Conservation (phyloP, 257 asterid species). For the Scutellaria galericulata region DNA sequence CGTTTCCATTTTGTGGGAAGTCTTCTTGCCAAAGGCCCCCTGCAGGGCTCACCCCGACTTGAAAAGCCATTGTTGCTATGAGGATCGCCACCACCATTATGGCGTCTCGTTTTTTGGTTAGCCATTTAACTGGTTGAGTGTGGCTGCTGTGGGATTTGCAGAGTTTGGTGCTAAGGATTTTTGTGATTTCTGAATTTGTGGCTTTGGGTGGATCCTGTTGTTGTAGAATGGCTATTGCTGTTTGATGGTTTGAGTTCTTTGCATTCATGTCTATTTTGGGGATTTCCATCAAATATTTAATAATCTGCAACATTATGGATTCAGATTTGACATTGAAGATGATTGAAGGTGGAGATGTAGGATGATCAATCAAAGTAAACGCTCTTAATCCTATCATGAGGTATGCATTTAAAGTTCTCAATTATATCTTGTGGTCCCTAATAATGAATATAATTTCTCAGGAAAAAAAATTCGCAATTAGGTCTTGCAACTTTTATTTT, state of each 20-base stretch:
- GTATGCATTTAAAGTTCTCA: too few relatives aligned
- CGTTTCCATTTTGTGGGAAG: not conserved
- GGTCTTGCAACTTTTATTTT: too few relatives aligned
- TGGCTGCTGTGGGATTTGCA: not conserved
- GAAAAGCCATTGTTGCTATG: slow-evolving; percentile 54
- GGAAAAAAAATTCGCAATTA: too few relatives aligned
- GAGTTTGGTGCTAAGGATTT: not conserved
- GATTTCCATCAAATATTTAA: slow-evolving; percentile 31
- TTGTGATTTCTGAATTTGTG: not conserved
- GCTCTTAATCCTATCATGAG: too few relatives aligned
- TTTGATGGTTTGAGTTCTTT: slow-evolving; percentile 39
- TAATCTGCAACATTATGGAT: slow-evolving; percentile 43
- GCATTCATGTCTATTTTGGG: slow-evolving; percentile 37
- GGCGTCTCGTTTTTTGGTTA: slow-evolving; percentile 42
- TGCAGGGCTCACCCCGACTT: slow-evolving; percentile 45
- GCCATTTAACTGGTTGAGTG: slow-evolving; percentile 38
- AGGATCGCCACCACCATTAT: slow-evolving; percentile 54
- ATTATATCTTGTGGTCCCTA: too few relatives aligned
- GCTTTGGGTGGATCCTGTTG: not conserved
- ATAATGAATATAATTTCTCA: too few relatives aligned
- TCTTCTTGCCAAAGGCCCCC: slow-evolving; percentile 52
- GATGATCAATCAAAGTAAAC: not conserved
- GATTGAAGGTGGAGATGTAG: not conserved
- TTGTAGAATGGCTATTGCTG: slow-evolving; percentile 36
- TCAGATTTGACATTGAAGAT: not conserved